Percentiles rank a stretch among this genome's conserved stretches.
These are phyloP conservation scores for Pinus albicaulis DNA, from an alignment of 75 land plant species.

Conservation along the genomic window DNA sequence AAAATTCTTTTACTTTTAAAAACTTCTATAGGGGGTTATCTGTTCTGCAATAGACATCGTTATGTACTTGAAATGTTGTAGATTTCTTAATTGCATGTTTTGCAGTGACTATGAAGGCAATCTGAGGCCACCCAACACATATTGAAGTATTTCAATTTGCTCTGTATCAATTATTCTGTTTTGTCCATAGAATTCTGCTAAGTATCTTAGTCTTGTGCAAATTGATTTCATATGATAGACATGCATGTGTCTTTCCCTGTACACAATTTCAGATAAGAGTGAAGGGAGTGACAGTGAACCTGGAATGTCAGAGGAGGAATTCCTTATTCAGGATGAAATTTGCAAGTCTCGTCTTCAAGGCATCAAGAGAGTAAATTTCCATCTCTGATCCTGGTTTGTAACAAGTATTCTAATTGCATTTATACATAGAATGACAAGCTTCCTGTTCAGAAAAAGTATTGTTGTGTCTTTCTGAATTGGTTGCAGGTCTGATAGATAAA, in stretches of 20 bases:
- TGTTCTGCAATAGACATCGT: neutral
- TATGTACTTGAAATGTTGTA: neutral
- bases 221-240: neutral
- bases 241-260: neutral
- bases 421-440: neutral
- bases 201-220: neutral
- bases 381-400: neutral
- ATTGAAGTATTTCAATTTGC: neutral
- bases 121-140: neutral
- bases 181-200: neutral
- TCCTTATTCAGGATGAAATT: conserved; percentile 76
- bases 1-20: neutral
- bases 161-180: neutral
- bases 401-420: neutral
- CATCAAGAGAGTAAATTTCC: conserved; percentile 79
- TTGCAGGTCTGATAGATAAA: neutral
- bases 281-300: conserved; percentile 64
- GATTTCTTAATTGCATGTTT: neutral
- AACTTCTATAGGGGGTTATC: neutral
- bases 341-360: conserved; percentile 81
- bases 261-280: conserved; percentile 47
- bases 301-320: conserved; percentile 74
- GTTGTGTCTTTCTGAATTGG: neutral
- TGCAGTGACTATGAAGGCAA: conserved; percentile 1
- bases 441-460: neutral